A percentile compares a stretch with the other conserved stretches of the same genome.
Conservation (phyloP, 495 filamentous ascomycete species). For the Aspergillus taichungensis region DNA sequence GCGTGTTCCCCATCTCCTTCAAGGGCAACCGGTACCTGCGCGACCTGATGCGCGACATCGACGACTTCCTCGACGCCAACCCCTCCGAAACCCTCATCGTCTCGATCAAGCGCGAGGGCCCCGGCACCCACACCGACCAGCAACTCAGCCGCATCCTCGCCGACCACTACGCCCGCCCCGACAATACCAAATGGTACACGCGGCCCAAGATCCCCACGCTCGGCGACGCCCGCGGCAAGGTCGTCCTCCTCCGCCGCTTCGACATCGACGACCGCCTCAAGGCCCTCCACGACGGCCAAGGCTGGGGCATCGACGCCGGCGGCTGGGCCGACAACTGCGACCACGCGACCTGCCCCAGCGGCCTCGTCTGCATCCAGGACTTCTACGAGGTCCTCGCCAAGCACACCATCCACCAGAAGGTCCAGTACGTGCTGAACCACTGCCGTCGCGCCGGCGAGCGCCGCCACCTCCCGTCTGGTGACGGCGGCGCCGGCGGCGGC, state of each 20-base stretch:
- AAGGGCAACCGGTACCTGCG: slow-evolving; percentile 67
- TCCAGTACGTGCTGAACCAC: slow-evolving; percentile 61
- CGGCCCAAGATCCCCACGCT: slow-evolving; percentile 71
- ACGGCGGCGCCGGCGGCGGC: slow-evolving; percentile 20
- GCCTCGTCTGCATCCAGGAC: slow-evolving; percentile 81
- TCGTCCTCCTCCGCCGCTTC: slow-evolving; percentile 82
- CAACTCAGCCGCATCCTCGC: slow-evolving; percentile 64
- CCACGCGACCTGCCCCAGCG: slow-evolving; percentile 61
- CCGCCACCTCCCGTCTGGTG: slow-evolving; percentile 33
- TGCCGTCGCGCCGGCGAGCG: slow-evolving; percentile 57
- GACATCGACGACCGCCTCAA: slow-evolving; percentile 51
- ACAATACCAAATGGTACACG: slow-evolving; percentile 62
- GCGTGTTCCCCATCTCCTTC: slow-evolving; percentile 67
- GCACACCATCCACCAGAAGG: slow-evolving; percentile 71
- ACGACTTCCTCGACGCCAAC: slow-evolving; percentile 67
- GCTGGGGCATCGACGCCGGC: slow-evolving; percentile 76
- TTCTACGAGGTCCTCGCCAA: slow-evolving; percentile 83
- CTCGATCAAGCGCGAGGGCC: slow-evolving; percentile 84
- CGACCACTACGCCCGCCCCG: slow-evolving; percentile 57
- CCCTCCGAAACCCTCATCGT: slow-evolving; percentile 78
- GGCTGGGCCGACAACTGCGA: slow-evolving; percentile 86
- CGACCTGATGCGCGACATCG: slow-evolving; percentile 56
- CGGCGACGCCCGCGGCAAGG: slow-evolving; percentile 71
- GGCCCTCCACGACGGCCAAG: slow-evolving; percentile 49
- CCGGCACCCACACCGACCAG: slow-evolving; percentile 69